Evolutionary conservation across 177 flowering plant species (phyloP).

Genomic region (Tripterygium wilfordii): DNA sequence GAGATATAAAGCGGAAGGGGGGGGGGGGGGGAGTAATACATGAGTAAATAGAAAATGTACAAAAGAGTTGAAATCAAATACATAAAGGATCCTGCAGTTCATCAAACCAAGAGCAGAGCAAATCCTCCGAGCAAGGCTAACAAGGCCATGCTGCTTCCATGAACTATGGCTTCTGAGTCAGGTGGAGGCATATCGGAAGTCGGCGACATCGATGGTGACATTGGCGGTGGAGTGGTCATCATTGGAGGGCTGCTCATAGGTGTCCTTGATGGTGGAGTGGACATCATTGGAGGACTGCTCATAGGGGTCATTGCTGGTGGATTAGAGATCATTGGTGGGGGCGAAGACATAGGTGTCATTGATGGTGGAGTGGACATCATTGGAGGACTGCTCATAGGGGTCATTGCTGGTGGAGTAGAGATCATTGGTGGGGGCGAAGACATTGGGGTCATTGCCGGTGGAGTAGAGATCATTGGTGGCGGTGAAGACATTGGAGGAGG

Average conservation of each 20-base stretch:
- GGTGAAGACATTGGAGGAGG: background rate
- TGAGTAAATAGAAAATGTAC: conserved; percentile 18
- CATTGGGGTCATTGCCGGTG: background rate
- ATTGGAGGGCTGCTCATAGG: no score
- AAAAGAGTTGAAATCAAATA: no score
- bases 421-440: background rate
- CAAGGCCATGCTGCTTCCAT: conserved; percentile 23
- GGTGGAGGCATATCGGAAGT: background rate
- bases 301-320: background rate
- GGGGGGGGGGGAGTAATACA: background rate
- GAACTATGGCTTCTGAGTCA: conserved; percentile 12
- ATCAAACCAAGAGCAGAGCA: conserved; percentile 19
- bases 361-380: background rate
- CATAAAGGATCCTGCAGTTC: no score
- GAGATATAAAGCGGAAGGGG: background rate
- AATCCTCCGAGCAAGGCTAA: conserved; percentile 27
- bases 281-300: background rate
- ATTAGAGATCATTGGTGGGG: background rate
- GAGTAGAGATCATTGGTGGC: background rate
- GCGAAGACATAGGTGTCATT: background rate
- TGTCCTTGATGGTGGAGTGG: background rate
- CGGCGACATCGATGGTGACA: background rate
- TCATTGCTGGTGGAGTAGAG: background rate
- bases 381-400: background rate
- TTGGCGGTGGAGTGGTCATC: conserved; percentile 8